Percentiles rank a stretch among this genome's conserved stretches.
Evolutionary conservation across 768 basidiomycete genomes (phyloP).

Genomic region (Dacryopinax primogenitus): DNA sequence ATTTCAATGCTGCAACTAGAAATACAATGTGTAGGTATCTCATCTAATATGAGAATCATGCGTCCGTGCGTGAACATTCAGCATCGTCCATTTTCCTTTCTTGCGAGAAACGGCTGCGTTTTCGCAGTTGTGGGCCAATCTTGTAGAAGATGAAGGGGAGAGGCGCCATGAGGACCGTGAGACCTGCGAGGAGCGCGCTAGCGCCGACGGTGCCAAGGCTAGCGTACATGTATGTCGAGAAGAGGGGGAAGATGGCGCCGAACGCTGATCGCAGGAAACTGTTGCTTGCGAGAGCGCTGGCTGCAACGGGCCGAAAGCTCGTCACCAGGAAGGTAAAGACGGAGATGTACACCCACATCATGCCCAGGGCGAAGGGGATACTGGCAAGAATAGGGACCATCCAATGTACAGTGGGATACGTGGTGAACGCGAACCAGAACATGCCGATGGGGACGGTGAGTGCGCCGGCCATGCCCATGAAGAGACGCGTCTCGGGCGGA

Average conservation of each 20-base stretch:
- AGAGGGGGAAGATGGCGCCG: conserved; percentile 42
- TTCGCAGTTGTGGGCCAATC: conserved; percentile 36
- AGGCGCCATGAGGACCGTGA: conserved; percentile 49
- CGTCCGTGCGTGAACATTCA: background rate
- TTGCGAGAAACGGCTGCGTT: conserved; percentile 30
- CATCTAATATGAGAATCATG: too few species aligned
- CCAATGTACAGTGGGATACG: conserved; percentile 37
- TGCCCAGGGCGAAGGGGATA: conserved; percentile 41
- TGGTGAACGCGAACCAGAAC: conserved; percentile 46
- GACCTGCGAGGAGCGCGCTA: conserved; percentile 54
- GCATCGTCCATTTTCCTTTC: background rate
- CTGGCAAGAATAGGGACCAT: conserved; percentile 37
- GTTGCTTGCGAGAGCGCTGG: conserved; percentile 59
- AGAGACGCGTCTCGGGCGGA: conserved; percentile 52
- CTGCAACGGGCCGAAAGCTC: conserved; percentile 39
- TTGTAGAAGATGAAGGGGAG: conserved; percentile 32
- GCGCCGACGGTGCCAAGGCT: conserved; percentile 55
- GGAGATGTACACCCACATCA: conserved; percentile 52
- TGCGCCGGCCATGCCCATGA: conserved; percentile 57
- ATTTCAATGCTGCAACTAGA: too few species aligned
- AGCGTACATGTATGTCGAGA: conserved; percentile 40
- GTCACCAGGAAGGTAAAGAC: conserved; percentile 50
- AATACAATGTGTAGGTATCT: background rate
- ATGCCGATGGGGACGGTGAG: conserved; percentile 48
- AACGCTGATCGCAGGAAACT: conserved; percentile 37